Evolutionary conservation across 192 early-diverging fungal genomes (phyloP).

Genomic region (Coemansia furcata): DNA sequence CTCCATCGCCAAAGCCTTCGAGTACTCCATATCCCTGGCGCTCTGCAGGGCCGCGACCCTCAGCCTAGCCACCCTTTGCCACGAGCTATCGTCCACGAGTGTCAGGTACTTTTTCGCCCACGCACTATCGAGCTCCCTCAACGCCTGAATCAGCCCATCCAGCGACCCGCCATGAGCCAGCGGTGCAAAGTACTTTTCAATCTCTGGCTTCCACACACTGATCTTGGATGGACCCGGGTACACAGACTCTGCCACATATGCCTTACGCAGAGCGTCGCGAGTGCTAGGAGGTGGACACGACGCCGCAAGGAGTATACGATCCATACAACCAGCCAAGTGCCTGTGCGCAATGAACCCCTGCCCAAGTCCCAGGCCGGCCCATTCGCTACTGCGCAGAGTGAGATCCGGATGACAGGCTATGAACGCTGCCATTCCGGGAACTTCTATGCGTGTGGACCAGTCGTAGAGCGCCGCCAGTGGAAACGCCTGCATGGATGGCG

Average conservation of each 20-base stretch:
- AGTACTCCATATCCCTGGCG: slow-evolving; percentile 21
- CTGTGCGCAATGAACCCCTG: slow-evolving; percentile 31
- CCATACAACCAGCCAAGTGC: slow-evolving; percentile 9
- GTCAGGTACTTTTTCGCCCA: slow-evolving; percentile 27
- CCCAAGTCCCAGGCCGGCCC: slow-evolving; percentile 22
- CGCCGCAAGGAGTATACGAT: slow-evolving; percentile 37
- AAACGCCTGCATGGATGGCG: neutral
- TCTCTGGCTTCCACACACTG: slow-evolving; percentile 32
- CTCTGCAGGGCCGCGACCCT: slow-evolving; percentile 25
- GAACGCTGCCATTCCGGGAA: slow-evolving; percentile 34
- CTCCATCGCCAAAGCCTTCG: slow-evolving; percentile 28
- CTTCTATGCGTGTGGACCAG: slow-evolving; percentile 24
- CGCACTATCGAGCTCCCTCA: slow-evolving; percentile 6
- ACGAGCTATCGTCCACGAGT: neutral
- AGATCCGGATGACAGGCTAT: slow-evolving; percentile 20
- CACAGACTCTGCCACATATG: slow-evolving; percentile 31
- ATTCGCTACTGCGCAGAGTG: slow-evolving; percentile 33
- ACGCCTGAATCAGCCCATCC: slow-evolving; percentile 4
- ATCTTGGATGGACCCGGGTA: slow-evolving; percentile 43
- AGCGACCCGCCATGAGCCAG: slow-evolving; percentile 8
- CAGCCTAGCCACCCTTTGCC: slow-evolving; percentile 6
- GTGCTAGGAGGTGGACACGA: slow-evolving; percentile 48
- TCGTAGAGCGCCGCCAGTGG: slow-evolving; percentile 25
- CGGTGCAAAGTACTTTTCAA: slow-evolving; percentile 29
- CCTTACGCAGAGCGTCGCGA: slow-evolving; percentile 36